Evolutionary conservation across 352 stramenopile species (phyloP).

Genomic region (Achlya hypogyna): DNA sequence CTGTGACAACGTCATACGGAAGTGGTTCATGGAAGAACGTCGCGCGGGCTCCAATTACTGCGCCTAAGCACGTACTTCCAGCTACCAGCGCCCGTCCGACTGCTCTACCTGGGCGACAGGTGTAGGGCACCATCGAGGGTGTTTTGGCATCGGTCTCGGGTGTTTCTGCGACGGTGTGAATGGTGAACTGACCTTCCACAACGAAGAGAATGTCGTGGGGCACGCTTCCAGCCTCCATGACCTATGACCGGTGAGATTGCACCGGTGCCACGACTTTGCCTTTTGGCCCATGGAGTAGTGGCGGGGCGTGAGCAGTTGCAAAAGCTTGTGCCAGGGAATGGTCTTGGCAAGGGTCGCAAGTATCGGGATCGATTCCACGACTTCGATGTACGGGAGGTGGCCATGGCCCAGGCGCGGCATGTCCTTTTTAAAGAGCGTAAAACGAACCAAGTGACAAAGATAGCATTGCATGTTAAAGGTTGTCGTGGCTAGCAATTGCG

Average conservation of each 20-base stretch:
- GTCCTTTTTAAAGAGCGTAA: too few relatives aligned
- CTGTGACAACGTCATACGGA: neutral
- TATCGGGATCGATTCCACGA: neutral
- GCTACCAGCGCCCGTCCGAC: too few relatives aligned
- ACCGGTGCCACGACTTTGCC: neutral
- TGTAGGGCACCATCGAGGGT: too few relatives aligned
- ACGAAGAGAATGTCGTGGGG: conserved; percentile 4
- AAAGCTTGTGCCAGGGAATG: conserved; percentile 11
- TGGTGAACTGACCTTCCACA: conserved; percentile 7
- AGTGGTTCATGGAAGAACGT: neutral
- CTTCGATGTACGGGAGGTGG: neutral
- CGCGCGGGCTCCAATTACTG: neutral
- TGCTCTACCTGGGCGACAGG: too few relatives aligned
- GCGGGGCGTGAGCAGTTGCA: neutral
- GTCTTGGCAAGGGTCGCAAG: neutral
- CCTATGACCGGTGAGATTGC: neutral
- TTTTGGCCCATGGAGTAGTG: conserved; percentile 10
- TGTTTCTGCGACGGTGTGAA: neutral
- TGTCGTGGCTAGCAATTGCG: too few relatives aligned
- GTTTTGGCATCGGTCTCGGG: neutral
- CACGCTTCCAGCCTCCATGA: neutral
- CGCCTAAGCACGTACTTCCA: too few relatives aligned
- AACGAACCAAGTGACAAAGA: too few relatives aligned
- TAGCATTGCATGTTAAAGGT: too few relatives aligned
- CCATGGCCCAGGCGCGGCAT: too few relatives aligned